Conservation (phyloP, 1,284 basidiomycete species). For the Trichosporon coremiiforme region DNA sequence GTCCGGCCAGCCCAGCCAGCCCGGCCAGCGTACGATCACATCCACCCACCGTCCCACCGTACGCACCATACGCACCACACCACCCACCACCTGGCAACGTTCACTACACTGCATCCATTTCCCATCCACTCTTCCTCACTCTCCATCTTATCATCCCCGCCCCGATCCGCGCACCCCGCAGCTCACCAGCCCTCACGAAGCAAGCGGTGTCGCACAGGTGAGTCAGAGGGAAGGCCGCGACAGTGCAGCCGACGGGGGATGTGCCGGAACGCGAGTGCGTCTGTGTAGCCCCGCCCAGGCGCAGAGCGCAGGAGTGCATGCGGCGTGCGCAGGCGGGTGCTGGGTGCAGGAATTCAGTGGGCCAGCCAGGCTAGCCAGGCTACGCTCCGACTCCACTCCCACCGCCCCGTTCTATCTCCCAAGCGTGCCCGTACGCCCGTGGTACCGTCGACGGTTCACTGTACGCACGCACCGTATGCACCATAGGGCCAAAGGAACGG, state of each 20-base stretch:
- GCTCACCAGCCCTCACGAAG: not conserved
- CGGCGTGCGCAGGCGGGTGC: not conserved
- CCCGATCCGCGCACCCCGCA: constrained; percentile 1
- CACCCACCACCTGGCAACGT: too few species aligned
- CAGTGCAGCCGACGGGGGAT: not conserved
- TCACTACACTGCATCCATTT: constrained; percentile 6
- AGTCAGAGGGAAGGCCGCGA: not conserved
- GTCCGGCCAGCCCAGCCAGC: not conserved
- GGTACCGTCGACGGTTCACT: too few species aligned
- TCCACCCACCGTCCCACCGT: not conserved
- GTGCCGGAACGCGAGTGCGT: constrained; percentile 1
- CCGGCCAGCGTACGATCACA: not conserved
- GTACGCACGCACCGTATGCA: not conserved
- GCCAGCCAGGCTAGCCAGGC: not conserved
- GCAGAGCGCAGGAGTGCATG: not conserved
- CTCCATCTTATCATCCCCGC: constrained; percentile 10
- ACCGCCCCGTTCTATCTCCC: constrained; percentile 17
- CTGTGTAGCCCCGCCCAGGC: not conserved
- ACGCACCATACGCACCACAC: constrained; percentile 16
- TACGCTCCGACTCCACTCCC: constrained; percentile 13
- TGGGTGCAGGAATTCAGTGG: not conserved
- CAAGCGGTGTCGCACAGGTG: constrained; percentile 9
- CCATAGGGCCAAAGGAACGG: not conserved
- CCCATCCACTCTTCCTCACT: constrained; percentile 12
- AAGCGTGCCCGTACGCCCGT: not conserved